phyloP scores from a whole-genome alignment of 2,329 filamentous ascomycete genomes.

The Talaromyces amestolkiae region DNA sequence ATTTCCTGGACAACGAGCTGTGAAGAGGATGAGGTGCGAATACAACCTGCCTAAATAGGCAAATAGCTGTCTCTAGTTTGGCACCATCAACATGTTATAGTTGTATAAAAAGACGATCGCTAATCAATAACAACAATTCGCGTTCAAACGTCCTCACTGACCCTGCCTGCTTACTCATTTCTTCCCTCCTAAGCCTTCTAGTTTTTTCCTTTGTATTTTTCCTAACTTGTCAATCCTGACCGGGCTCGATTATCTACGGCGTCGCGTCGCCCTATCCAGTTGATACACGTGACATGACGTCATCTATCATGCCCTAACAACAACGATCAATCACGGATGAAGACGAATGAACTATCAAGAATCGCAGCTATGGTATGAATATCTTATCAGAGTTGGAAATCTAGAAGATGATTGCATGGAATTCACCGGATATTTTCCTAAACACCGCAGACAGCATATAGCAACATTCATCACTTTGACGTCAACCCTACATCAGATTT shows the following conservation, averaged over 20 bases:
- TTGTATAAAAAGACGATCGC: too few species aligned
- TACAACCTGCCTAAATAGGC: background rate
- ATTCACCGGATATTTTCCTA: background rate
- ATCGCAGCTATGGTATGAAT: background rate
- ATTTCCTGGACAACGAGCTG: background rate
- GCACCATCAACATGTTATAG: too few species aligned
- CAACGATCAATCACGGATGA: background rate
- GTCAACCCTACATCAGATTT: slow-evolving; percentile 15
- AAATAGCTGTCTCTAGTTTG: background rate
- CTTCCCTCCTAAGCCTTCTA: too few species aligned
- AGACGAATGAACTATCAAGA: background rate
- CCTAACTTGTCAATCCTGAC: too few species aligned
- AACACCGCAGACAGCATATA: background rate
- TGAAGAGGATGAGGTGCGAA: background rate
- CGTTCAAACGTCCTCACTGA: too few species aligned
- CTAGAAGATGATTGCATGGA: background rate
- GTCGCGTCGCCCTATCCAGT: too few species aligned
- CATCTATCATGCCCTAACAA: background rate
- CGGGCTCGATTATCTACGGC: too few species aligned
- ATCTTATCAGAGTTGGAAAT: fast-evolving
- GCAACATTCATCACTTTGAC: slow-evolving; percentile 3
- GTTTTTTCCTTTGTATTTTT: too few species aligned
- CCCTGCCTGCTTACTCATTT: too few species aligned
- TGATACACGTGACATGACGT: background rate
- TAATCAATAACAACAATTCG: too few species aligned